phyloP scores from a whole-genome alignment of 23 red algal genomes.

The Agarophyton chilense region DNA sequence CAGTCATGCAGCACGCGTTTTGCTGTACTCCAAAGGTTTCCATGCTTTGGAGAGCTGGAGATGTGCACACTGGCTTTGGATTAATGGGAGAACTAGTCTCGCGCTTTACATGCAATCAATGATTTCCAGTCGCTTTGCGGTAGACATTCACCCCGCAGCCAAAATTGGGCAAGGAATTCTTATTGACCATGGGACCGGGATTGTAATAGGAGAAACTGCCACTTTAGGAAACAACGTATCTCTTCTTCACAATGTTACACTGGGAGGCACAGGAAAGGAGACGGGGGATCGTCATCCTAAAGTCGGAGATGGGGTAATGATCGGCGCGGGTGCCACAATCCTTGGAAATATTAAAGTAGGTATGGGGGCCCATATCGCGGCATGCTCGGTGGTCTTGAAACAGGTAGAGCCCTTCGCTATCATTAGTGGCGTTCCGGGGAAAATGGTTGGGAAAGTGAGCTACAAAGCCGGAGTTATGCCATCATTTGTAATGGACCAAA shows the following conservation, averaged over 20 bases:
- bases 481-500: constrained; percentile 76
- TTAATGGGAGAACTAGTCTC: constrained; percentile 55
- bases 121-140: constrained; percentile 88
- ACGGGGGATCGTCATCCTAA: constrained; percentile 97
- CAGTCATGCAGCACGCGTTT: constrained; percentile 78
- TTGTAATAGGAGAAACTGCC: constrained; percentile 98
- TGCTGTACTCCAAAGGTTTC: constrained; percentile 96
- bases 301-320: constrained; percentile 91
- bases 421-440: constrained; percentile 94
- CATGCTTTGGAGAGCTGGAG: constrained; percentile 90
- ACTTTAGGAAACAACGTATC: constrained; percentile 91
- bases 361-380: constrained; percentile 85
- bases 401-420: constrained; percentile 86
- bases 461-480: constrained; percentile 66
- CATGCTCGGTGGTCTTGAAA: constrained; percentile 95
- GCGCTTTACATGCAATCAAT: constrained; percentile 93
- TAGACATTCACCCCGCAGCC: constrained; percentile 99
- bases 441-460: constrained; percentile 79
- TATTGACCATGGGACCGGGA: constrained; percentile 96
- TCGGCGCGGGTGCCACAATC: constrained; percentile 94
- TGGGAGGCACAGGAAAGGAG: constrained; percentile 97
- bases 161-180: constrained; percentile 85
- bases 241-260: constrained; percentile 97
- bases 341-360: constrained; percentile 97
- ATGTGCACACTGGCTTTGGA: constrained; percentile 93